A percentile compares a stretch with the other conserved stretches of the same genome.
Conservation (phyloP, 2,329 filamentous ascomycete genomes). For the Dactylellina drechsleri region DNA sequence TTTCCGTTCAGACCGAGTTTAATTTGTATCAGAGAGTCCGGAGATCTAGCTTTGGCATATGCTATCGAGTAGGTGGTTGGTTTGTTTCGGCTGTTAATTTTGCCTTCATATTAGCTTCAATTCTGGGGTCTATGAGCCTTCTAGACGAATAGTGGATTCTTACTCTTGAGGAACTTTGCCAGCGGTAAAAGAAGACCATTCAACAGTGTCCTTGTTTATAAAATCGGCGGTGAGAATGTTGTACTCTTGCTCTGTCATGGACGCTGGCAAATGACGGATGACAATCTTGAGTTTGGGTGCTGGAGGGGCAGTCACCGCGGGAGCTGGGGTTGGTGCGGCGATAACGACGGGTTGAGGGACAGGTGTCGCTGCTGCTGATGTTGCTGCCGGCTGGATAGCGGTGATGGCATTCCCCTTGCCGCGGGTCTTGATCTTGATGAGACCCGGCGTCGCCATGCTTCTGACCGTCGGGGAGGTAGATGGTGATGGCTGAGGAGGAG, state of each 20-base stretch:
- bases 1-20: constrained; percentile 68
- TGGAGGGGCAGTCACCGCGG: constrained; percentile 27
- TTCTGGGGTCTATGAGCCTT: background rate
- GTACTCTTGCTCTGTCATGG: constrained; percentile 83
- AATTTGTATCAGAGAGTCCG: constrained; percentile 69
- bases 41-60: constrained; percentile 82
- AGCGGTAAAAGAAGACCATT: constrained; percentile 79
- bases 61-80: constrained; percentile 81
- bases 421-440: constrained; percentile 50
- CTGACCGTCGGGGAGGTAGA: background rate
- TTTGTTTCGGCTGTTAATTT: constrained; percentile 76
- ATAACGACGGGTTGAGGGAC: constrained; percentile 7
- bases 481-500: background rate
- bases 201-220: constrained; percentile 75
- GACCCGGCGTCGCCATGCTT: constrained; percentile 44
- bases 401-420: constrained; percentile 41
- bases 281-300: constrained; percentile 75
- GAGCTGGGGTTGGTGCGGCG: constrained; percentile 15
- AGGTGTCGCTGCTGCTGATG: background rate
- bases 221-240: constrained; percentile 71
- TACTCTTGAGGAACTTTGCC: constrained; percentile 88
- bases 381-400: constrained; percentile 14
- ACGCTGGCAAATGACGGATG: constrained; percentile 84
- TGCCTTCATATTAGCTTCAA: constrained; percentile 47
- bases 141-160: constrained; percentile 57